Evolutionary conservation across 2,329 filamentous ascomycete genomes (phyloP).

Genomic region (Didymella lethalis): DNA sequence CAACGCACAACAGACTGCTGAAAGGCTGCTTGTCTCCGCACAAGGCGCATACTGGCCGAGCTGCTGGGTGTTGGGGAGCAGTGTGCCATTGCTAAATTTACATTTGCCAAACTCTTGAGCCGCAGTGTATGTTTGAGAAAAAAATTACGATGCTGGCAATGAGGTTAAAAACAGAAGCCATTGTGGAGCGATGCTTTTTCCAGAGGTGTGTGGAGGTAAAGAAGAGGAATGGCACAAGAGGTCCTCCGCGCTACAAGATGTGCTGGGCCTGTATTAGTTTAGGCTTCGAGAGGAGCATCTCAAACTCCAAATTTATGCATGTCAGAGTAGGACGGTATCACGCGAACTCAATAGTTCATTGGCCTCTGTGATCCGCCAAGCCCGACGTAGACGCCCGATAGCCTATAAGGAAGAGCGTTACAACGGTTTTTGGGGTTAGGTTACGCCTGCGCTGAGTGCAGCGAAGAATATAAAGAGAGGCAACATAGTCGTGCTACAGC

Average conservation of each 20-base stretch:
- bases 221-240: neutral
- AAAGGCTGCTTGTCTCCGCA: neutral
- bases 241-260: neutral
- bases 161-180: neutral
- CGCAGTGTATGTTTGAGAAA: neutral
- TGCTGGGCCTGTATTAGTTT: neutral
- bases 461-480: neutral
- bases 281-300: neutral
- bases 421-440: neutral
- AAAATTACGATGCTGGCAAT: neutral
- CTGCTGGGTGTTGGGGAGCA: neutral
- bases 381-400: neutral
- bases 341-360: neutral
- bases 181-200: neutral
- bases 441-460: neutral
- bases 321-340: neutral
- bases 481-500: neutral
- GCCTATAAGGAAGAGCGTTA: neutral
- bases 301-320: neutral
- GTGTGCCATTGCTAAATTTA: neutral
- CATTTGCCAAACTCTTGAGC: constrained; percentile 3
- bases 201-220: neutral
- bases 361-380: neutral
- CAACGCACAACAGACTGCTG: constrained; percentile 3
- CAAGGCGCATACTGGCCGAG: neutral